phyloP scores from a whole-genome alignment of 495 filamentous ascomycete genomes.

The Trichoderma reesei region DNA sequence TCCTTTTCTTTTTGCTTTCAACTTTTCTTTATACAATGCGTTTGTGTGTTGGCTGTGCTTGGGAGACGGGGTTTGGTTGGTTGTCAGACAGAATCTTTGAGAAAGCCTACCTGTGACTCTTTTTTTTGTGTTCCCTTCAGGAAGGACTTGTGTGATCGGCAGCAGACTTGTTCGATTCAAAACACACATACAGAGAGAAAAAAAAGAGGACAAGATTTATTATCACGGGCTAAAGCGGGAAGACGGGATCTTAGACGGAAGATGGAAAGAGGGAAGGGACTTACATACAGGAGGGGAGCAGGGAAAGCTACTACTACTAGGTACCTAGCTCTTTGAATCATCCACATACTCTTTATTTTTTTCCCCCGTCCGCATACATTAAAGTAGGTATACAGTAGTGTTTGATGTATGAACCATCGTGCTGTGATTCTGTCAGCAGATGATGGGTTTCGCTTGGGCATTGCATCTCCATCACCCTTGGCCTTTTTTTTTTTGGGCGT shows the following conservation, averaged over 20 bases:
- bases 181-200: not conserved
- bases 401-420: conserved; percentile 1
- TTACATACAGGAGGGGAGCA: conserved; percentile 16
- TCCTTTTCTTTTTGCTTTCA: not conserved
- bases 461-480: no score
- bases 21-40: no score
- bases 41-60: not conserved
- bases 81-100: no score
- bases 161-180: not conserved
- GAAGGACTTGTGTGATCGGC: not conserved
- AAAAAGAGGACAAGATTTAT: no score
- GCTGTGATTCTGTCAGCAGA: no score
- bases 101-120: no score
- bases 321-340: not conserved
- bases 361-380: no score
- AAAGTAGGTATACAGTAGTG: not conserved
- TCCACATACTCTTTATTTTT: not conserved
- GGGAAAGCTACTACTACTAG: not conserved
- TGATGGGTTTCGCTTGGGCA: no score
- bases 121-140: not conserved
- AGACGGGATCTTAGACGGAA: conserved; percentile 9
- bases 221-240: conserved; percentile 14
- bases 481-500: not conserved
- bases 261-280: conserved; percentile 9
- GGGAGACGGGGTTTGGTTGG: not conserved